Base-by-base conservation (phyloP, 78 protist species). In the Dictyostelium brefeldianum region DNA sequence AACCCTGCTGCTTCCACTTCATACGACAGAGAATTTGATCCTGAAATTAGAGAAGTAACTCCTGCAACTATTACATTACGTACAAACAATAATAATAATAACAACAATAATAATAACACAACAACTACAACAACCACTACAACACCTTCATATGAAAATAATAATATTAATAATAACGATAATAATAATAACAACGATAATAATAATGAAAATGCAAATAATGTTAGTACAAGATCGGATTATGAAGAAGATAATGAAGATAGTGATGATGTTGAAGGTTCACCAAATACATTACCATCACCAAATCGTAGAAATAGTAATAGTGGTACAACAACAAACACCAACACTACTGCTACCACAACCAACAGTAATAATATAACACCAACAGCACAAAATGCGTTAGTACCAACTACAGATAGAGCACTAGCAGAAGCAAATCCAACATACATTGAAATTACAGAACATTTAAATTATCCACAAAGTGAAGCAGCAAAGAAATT, bases 371-470 rank as follows among this genome's bases (percentile, higher is more conserved):
- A 36, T 69, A 36, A 0, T 5, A 69, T 69, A 18, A 7, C 48
- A 36, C 78, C 78, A 36, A 27, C 46, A 41, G 50, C 50, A 41
- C 20, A 25, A 27, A 70, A 70, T 70, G 80, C 80, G 47, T 57
- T 43, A 7, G 67, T 83, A 11, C 46, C 81, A 51, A 31, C 46
- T 5, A 78, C 74, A 5, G 82, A 85, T 50, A 41, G 59, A 51
- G 12, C 59, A 8, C 43, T 75, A 1, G 15, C 59, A 48, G 53
- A 56, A 15, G 57, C 70, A 1, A 69, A 77, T 31, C 85, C 43
- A 81, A 27, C 80, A 46, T 94, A 94, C 46, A 91, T 95, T 14
- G 96, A 95, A 70, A 95, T 95, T 78, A 89, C 96, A 15, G 95
- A 89, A 11, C 89, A 89, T 50, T 78, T 95, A 36, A 89, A 73